These are phyloP conservation scores for Elsinoe ampelina DNA, from an alignment of 2,329 filamentous ascomycete species.

Conservation along the genomic window DNA sequence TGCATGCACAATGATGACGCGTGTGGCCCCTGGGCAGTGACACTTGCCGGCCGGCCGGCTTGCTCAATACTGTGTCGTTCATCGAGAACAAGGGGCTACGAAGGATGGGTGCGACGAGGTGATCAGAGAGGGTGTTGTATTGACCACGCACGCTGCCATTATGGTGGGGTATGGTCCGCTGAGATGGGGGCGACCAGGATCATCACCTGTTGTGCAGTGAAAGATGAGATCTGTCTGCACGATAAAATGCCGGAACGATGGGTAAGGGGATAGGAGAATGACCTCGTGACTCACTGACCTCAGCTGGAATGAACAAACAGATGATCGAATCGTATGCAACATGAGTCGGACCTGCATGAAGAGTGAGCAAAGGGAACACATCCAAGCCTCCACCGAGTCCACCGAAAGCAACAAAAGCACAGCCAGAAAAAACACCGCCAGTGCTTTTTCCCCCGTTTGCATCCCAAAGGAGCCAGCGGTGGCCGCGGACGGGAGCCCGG, in stretches of 20 bases:
- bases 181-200: too few relatives aligned
- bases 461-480: background rate
- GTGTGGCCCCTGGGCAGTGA: too few relatives aligned
- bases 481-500: background rate
- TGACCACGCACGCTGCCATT: too few relatives aligned
- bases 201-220: too few relatives aligned
- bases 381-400: slow-evolving; percentile 2
- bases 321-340: background rate
- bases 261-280: background rate
- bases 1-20: background rate
- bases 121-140: too few relatives aligned
- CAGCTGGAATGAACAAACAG: background rate
- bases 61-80: too few relatives aligned
- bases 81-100: too few relatives aligned
- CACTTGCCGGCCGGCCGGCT: too few relatives aligned
- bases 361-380: background rate
- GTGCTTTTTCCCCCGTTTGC: background rate
- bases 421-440: background rate
- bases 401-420: background rate
- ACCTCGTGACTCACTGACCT: background rate
- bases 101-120: too few relatives aligned
- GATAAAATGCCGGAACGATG: background rate
- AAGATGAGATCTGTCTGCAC: too few relatives aligned
- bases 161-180: too few relatives aligned
- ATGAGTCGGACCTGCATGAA: slow-evolving; percentile 10